These are phyloP conservation scores for Solanum etuberosum DNA, from an alignment of 257 asterid genomes.

Conservation along the genomic window DNA sequence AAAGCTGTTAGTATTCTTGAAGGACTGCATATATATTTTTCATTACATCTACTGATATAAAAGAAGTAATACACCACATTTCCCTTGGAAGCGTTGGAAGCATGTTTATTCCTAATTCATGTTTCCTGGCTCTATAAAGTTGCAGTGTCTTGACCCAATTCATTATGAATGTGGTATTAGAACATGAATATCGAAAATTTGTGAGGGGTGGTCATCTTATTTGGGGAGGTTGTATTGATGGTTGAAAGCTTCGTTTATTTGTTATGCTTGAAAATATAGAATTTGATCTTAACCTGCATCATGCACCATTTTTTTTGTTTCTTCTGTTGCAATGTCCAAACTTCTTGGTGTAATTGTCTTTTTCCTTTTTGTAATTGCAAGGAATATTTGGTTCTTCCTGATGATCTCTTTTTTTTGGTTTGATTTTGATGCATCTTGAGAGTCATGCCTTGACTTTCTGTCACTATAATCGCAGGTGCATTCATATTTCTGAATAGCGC, in stretches of 20 bases:
- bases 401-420: conserved; percentile 10
- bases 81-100: not conserved
- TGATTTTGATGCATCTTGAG: conserved; percentile 26
- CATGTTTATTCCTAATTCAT: not conserved
- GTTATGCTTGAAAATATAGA: not conserved
- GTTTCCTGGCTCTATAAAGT: not conserved
- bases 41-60: not conserved
- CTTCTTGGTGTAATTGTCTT: not conserved
- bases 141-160: not conserved
- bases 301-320: not conserved
- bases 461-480: conserved; percentile 65
- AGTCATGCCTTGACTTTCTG: conserved; percentile 21
- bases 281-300: not conserved
- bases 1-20: not conserved
- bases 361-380: conserved; percentile 1
- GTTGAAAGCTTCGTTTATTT: not conserved
- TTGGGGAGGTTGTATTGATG: not conserved
- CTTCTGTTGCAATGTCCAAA: not conserved
- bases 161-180: not conserved
- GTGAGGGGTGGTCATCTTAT: not conserved
- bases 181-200: not conserved
- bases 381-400: not conserved
- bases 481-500: conserved; percentile 52
- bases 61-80: not conserved
- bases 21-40: not conserved